Evolutionary conservation across 2,329 filamentous ascomycete genomes (phyloP), one percentile per base, ranked within the genome.

Genomic region (Trichoderma brevicompactum): DNA sequence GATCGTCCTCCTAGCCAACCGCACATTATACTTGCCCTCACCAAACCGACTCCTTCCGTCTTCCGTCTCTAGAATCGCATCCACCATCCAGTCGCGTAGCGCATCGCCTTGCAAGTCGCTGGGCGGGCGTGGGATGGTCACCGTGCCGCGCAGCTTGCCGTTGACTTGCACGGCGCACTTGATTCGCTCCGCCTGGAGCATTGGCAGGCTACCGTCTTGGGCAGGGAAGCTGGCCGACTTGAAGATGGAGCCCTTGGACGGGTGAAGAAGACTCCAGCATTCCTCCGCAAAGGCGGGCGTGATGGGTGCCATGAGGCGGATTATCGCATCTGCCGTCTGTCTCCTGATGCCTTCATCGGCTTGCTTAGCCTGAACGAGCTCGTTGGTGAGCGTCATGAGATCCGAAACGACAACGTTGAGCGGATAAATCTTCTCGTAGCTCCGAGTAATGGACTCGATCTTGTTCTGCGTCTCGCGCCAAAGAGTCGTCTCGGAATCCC

Each of bases 401-500:
- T 94, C 90, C 1, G 92, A 95, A 17, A 96, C 85, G 8, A 92
- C 83, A 0, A 92, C 96, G 78, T 96, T 97, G 61, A 97, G 82
- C 0, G 90, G 84, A 74, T 93, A 91, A 1, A 92, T 87, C 58
- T 85, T 84, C 23, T 88, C 83, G 72, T 93, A 89, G 2, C 91
- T 89, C 6, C 82, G 79, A 0, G 88, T 91, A 64, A 94, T 86
- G 7, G 85, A 89, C 3, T 76, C 74, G 63, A 95, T 89, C 4
- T 88, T 89, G 52, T 82, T 79, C 73, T 96, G 91, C 1, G 89
- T 85, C 13, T 85, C 79, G 32, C 88, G 83, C 83, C 92, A 89
- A 2, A 92, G 78, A 3, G 77, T 72, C 15, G 78, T 74, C 67
- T 85, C 81, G 4, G 79, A 79, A 53, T 84, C 80, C 77, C 79